Evolutionary conservation across 768 basidiomycete species (phyloP).

Genomic region (Phylloporus sp.): DNA sequence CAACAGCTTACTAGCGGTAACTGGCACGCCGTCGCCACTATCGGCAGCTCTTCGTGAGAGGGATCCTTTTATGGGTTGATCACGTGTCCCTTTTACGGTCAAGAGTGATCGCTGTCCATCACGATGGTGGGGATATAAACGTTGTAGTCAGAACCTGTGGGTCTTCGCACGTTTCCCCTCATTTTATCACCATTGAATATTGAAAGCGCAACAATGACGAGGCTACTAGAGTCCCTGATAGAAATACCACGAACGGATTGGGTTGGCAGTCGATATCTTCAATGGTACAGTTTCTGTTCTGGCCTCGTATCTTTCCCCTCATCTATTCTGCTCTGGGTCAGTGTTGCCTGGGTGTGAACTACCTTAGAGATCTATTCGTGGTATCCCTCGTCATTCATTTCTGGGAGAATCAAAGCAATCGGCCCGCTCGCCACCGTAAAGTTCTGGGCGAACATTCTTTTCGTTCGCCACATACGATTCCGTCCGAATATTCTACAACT

Average conservation of each 20-base stretch:
- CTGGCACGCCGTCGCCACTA: no score
- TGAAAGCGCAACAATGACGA: slow-evolving; percentile 7
- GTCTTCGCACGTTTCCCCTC: slow-evolving; percentile 19
- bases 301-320: slow-evolving; percentile 2
- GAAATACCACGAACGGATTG: slow-evolving; percentile 9
- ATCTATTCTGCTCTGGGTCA: slow-evolving; percentile 3
- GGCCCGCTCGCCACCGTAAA: background rate
- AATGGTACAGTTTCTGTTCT: slow-evolving; percentile 13
- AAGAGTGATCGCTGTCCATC: background rate
- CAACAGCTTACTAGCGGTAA: no score
- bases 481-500: slow-evolving; percentile 3
- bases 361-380: slow-evolving; percentile 3
- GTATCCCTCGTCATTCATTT: slow-evolving; percentile 5
- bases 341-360: slow-evolving; percentile 4
- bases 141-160: background rate
- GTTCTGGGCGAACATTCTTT: slow-evolving; percentile 3
- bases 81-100: no score
- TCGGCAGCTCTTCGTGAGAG: slow-evolving; percentile 1
- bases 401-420: background rate
- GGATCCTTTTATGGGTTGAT: background rate
- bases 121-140: slow-evolving; percentile 13
- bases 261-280: slow-evolving; percentile 2
- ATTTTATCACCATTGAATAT: slow-evolving; percentile 13
- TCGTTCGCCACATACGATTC: slow-evolving; percentile 1
- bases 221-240: slow-evolving; percentile 9